Evolutionary conservation across 192 early-diverging fungal species (phyloP), one percentile per base, ranked within the genome.

Genomic region (Podila horticola): DNA sequence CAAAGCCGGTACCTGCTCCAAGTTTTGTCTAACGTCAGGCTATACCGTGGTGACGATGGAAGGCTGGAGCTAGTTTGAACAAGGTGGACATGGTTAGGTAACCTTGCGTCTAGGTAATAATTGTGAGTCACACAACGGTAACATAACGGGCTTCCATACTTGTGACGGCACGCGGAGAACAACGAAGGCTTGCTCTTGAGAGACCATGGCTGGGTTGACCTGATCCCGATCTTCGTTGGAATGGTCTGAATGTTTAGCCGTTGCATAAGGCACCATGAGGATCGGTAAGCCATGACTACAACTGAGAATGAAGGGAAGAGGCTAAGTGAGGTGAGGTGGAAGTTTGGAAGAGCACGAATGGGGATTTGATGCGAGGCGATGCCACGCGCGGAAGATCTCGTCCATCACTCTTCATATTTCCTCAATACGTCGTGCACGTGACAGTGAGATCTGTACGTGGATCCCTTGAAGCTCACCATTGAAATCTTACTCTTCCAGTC

Each of bases 211-310:
- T 60, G 57, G 5, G 57, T 22, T 50, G 57, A 64, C 55, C 62
- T 55, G 31, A 62, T 65, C 36, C 75, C 36, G 45, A 58, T 22
- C 38, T 51, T 62, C 13, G 2, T 3, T 30, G 62, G 58, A 38
- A 59, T 33, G 28, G 68, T 33, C 5, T 49, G 28, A 8, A 62
- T 17, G 30, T 41, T 31, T 29, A 79, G 64, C 45, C 75, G 64
- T 22, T 71, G 64, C 13, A 79, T 58, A 34, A 79, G 59, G 45
- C 69, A 22, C 75, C 75, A 79, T 41, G 75, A 62, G 29, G 69
- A 71, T 58, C 31, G 66, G 49, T 41, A 57, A 20, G 75, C 60
- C 75, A 79, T 79, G 52, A 55, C 52, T 17, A 4, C 20, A 55
- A 10, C 7, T 55, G 24, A n/a, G 34, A 36, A 36, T n/a, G 41